Evolutionary conservation across 2,329 filamentous ascomycete species (phyloP), one percentile per base, ranked within the genome.

Genomic region (Aspergillus pseudoterreus): DNA sequence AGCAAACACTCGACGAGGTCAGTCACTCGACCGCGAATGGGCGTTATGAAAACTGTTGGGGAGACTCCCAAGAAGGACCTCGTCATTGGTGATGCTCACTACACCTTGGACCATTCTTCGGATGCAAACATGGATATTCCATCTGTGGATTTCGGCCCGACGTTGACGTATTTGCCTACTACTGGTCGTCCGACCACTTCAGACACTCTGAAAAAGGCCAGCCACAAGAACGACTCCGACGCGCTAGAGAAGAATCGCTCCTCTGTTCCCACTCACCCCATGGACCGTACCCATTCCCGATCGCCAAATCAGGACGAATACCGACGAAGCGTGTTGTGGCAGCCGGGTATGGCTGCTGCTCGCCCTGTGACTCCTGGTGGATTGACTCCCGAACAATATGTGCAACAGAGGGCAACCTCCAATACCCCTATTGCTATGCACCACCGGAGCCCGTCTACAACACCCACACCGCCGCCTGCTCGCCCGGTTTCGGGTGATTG

Each of bases 81-180:
- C 54, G 73, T 73, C 44, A 75, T 77, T 49, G 75, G 76, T 14
- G 77, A 79, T 63, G 70, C 70, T 53, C 74, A 66, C 53, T 77
- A 77, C 57, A 61, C 66, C 44, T 61, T 69, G 43, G 65, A 70
- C 39, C 64, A 71, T 35, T 57, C 48, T 9, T 65, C 15, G 43
- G 57, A 19, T 63, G 57, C 65, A 35, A 73, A 75, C 12, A 76
- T 81, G 21, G 78, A 83, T 51, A 84, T 95, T 54, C 89, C 90
- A 1, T 74, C 80, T 4, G 82, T 96, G 56, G 86, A 96, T 68
- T 96, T 96, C 71, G 92, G 92, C 0, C 90, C 86, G 5, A 96
- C 92, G 0, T 74, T 89, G 60, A 86, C 87, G 53, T 86, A 90
- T 51, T 75, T 75, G 54, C 79, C 82, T 24, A 75, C 75, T 41